Evolutionary conservation across 177 flowering plant species (phyloP), one percentile per base, ranked within the genome.

Genomic region (Vitis hybrid): DNA sequence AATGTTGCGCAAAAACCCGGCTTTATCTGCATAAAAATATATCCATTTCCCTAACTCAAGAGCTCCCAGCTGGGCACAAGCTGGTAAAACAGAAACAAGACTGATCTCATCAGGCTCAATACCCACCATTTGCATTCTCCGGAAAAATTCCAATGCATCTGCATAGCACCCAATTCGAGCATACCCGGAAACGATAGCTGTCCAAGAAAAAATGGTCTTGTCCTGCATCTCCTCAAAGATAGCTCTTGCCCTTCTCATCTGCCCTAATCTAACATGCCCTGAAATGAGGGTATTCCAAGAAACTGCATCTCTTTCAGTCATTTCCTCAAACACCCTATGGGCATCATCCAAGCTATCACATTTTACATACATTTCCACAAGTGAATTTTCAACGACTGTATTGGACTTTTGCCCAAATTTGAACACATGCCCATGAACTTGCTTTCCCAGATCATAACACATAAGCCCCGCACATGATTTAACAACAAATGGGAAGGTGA

Each of bases 11-110:
- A 82, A 70, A 26, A 88, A 78, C 64, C 88, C 84, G 7, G 78
- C 80, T 75, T 72, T 88, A 14, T 81, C 85, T 0, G 88, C 74
- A 39, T 84, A 90, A 50, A 70, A 75, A 68, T 90, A 87, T 62
- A 92, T 86, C 97, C 96, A 87, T 72, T 84, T 82, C 57, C 96
- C 97, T 18, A 88, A 54, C 77, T 91, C 93, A 8, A 92, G 85
- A 65, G 93, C 88, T 51, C 97, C 97, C 32, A 82, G 58, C 49
- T 92, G 88, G 2, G 88, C 87, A 63, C 98, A 92, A 5, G 93
- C 94, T 0, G 89, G 91, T 78, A 92, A 75, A 30, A 91, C 84
- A 12, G 91, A 72, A 9, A 89, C 77, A 51, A 92, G 70, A 73
- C 90, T 87, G 30, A 87, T 75, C 81, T 88, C 89, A 80, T 92